Base-by-base conservation (phyloP, 2,329 filamentous ascomycete species). In the Exserohilum turcica region DNA sequence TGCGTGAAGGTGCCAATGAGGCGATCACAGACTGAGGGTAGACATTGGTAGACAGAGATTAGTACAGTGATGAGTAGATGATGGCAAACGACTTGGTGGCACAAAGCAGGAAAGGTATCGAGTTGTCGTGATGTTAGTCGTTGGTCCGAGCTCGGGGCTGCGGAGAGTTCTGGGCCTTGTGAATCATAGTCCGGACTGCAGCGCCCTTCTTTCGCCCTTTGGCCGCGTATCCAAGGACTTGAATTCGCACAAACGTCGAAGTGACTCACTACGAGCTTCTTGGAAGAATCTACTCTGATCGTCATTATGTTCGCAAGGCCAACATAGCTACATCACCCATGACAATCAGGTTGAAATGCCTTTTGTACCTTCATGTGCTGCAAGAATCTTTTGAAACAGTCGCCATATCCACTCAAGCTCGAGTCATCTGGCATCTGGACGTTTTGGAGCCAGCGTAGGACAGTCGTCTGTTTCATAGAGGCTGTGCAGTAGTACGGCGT, bases 1-100 rank as follows among this genome's bases (percentile, higher is more conserved):
- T 59, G 64, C 43, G 62, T 57, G 49, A 54, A 57, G 52, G 40
- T 66, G 64, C 64, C 64, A 56, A 47, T 45, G 43, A 54, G 64
- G 64, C 64, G 53, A 54, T 67, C 58, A 67, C 57, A 57, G 48
- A 42, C 38, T 36, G 19, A 36, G 16, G 39, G 49, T 21, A 54
- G 54, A 50, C 64, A 66, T 66, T 18, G n/a, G 48, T 35, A 32
- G 29, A 19, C 13, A 35, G 13, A 16, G 19, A 7, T 37, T 13
- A 37, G 13, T 38, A 27, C 38, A 24, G 27, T 43, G 21, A 32
- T 18, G 38, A 51, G 29, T 45, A 33, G 42, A 27, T 48, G 46
- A 49, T 27, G 19, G 37, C 13, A 12, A 43, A 21, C 36, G 10
- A 40, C 35, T 40, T 27, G 29, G 29, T 51, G 39, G 48, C 32